Base-by-base conservation (phyloP, 2,329 filamentous ascomycete genomes). In the Xylariales sp. region DNA sequence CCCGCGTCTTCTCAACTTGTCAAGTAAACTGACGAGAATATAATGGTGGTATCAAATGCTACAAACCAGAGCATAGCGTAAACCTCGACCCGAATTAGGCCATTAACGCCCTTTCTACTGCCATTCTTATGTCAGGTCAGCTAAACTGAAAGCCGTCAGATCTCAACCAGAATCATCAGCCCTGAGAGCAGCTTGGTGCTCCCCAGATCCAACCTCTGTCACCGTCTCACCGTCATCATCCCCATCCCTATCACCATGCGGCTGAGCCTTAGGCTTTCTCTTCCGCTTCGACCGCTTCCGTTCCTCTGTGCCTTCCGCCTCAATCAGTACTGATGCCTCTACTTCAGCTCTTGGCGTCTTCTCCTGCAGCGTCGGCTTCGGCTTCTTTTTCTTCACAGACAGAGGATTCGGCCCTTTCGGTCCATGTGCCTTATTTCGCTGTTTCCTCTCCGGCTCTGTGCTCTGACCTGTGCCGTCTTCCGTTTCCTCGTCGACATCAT, bases 381-480 rank as follows among this genome's bases (percentile, higher is more conserved):
- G 58, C 57, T 78, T 79, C 68, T 84, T 86, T 65, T 86, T 88
- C 68, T 84, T 84, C 39, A 85, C 70, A 38, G 82, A 76, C 40
- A 88, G 63, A 7, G 84, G 84, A 59, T 88, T 88, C 1, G 82
- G 83, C 15, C 75, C 80, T 58, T 86, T 87, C 3, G 72, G 74
- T 1, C 82, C 84, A 44, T 73, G 76, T 16, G 56, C 58, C 56
- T 73, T 76, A 59, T 73, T 78, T 58, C 77, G 80, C 60, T 80
- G 74, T 54, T 70, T 70, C 55, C 63, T 66, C 45, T 63, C 55
- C 16, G 42, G 29, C 18, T 57, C 52, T 7, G 50, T 7, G 50
- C 19, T 11, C 15, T n/a, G 5, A n/a, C 38, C 14, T 29, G 19
- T n/a, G 29, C 20, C 8, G 15, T 47, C 43, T 27, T 46, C 33